Base-by-base conservation (phyloP, 2,329 filamentous ascomycete species). In the Penicillium sp. region DNA sequence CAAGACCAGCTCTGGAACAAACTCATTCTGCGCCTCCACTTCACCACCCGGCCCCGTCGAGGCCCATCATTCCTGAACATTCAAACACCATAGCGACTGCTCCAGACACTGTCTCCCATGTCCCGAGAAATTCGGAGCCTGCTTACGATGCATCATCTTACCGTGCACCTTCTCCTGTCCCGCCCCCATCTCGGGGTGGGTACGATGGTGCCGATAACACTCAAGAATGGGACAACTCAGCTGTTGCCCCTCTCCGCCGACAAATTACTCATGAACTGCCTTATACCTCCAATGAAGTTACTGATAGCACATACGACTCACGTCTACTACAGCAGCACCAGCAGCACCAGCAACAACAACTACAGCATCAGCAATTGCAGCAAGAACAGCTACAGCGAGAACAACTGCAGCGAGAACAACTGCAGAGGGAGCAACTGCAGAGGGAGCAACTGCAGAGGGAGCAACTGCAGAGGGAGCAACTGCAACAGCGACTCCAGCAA, bases 61-160 rank as follows among this genome's bases (percentile, higher is more conserved):
- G 49, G 48, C 61, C 51, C 44, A 60, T 53, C 33, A 58, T 52
- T 51, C 63, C 52, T 55, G 49, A 55, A 33, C 46, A 61, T 60
- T 48, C 59, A 53, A 46, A 64, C 50, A 45, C 51, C 43, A 52
- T 63, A 29, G 73, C 72, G 54, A 73, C 75, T 56, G 75, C 77
- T 12, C 76, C 80, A 37, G 81, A 91, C 31, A 89, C 89, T 74
- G 78, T 87, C 53, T 78, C 88, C 35, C 88, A 89, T 10, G 71
- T 94, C 26, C 88, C 88, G 1, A 83, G 82, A 6, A 85, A 91
- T 64, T 84, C 87, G 34, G 68, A 56, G 76, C 78, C 40, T 73
- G 34, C 55, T 49, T 64, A 78, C 56, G 76, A 80, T 57, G 64
- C 74, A 39, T 71, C 77, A 17, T 57, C 68, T 37, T 54, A 60